A percentile compares a stretch with the other conserved stretches of the same genome.
Evolutionary conservation across 129 eudicot genomes (phyloP).

Genomic region (Logfia minima): DNA sequence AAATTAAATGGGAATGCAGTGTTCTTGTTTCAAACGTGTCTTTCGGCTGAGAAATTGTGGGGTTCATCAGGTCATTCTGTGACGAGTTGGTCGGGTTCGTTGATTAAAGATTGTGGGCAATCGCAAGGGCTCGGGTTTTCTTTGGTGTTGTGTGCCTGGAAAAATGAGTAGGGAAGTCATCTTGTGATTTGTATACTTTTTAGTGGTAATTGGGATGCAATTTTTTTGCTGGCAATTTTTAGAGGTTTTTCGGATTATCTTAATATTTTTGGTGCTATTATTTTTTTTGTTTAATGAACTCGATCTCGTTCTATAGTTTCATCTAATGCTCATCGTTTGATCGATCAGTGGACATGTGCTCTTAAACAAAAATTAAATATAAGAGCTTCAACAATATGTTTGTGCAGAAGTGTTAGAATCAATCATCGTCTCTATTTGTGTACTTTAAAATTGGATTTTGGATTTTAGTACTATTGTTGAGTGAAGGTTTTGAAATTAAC

Average conservation of each 20-base stretch:
- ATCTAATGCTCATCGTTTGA: background rate
- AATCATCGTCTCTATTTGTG: no score
- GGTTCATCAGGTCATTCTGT: slow-evolving; percentile 29
- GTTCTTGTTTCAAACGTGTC: slow-evolving; percentile 57
- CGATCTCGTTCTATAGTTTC: background rate
- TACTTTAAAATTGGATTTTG: no score
- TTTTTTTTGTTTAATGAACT: background rate
- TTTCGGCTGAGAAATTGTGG: slow-evolving; percentile 52
- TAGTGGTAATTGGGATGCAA: background rate
- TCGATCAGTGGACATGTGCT: background rate
- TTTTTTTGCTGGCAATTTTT: background rate
- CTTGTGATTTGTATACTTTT: background rate
- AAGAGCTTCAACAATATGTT: no score
- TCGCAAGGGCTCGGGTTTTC: slow-evolving; percentile 58
- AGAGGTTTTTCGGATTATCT: background rate
- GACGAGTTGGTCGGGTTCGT: slow-evolving; percentile 41
- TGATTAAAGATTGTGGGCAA: slow-evolving; percentile 36
- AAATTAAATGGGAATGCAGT: slow-evolving; percentile 54
- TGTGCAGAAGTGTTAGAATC: no score
- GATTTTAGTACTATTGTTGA: no score
- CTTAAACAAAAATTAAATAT: no score
- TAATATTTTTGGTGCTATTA: background rate
- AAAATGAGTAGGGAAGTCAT: slow-evolving; percentile 44
- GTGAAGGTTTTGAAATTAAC: no score
- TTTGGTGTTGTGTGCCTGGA: slow-evolving; percentile 74